Base-by-base conservation (phyloP, 2,329 filamentous ascomycete genomes). In the Neonectria neomacrospora region DNA sequence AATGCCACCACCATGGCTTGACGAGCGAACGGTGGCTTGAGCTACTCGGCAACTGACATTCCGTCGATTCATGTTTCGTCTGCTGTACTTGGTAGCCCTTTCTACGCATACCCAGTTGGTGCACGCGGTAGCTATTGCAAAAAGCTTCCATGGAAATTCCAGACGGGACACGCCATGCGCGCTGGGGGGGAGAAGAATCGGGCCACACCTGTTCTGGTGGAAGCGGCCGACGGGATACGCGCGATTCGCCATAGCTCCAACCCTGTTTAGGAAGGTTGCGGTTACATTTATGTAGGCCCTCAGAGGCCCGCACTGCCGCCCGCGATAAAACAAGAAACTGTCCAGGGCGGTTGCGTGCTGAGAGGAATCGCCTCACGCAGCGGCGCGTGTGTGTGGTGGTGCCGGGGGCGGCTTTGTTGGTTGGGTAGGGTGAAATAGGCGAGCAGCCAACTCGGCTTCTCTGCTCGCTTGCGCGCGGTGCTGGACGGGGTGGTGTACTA, bases 261-360 rank as follows among this genome's bases (percentile, higher is more conserved):
- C 37, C 55, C 55, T 28, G 22, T 44, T 58, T 58, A 52, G 55
- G 55, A 58, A 58, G 55, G 55, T 58, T 58, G 51, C 55, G 47
- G 55, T 58, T 58, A 58, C 55, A 58, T 58, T 26, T 2, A n/a
- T n/a, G n/a, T n/a, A n/a, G n/a, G n/a, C n/a, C n/a, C n/a, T n/a
- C n/a, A n/a, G 39, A 11, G 44, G 20, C 45, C 23, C 34, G 34
- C 34, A 37, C 14, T 37, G 23, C 16, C 42, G 22, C 42, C 16
- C 22, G 22, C 42, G 26, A n/a, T 16, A n/a, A 16, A n/a, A 16
- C 11, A 12, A 26, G 44, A 18, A 54, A 20, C 9, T 28, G 41
- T 16, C 48, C 18, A 39, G n/a, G 23, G 23, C 26, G 39, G 16
- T 39, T 44, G n/a, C 44, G 28, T 47, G 34, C 32, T 28, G 41